phyloP scores from a whole-genome alignment of 116 monocot genomes.

The Iris pallida region DNA sequence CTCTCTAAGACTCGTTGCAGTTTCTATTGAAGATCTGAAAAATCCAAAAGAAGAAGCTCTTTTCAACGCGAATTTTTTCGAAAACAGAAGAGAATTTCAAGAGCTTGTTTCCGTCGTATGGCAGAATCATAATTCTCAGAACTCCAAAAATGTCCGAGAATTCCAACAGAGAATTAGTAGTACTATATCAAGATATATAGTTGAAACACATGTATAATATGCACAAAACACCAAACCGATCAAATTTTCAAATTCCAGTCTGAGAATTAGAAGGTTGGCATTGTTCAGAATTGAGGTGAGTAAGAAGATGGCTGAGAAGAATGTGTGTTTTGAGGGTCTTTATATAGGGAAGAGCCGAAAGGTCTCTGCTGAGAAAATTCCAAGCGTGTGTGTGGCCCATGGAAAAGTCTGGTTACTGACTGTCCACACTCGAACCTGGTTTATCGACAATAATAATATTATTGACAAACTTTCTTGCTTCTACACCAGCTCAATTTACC shows the following conservation, averaged over 20 bases:
- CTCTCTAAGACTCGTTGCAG: slow-evolving; percentile 17
- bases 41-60: slow-evolving; percentile 75
- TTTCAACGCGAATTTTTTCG: slow-evolving; percentile 32
- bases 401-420: no score
- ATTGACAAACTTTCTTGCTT: no score
- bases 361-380: no score
- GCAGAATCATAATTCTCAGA: slow-evolving; percentile 27
- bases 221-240: background rate
- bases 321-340: background rate
- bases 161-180: background rate
- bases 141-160: background rate
- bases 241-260: background rate
- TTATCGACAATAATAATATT: no score
- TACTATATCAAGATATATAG: background rate
- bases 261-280: background rate
- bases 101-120: slow-evolving; percentile 15
- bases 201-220: background rate
- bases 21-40: slow-evolving; percentile 67
- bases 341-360: background rate
- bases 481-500: no score
- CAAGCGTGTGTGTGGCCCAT: no score
- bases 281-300: background rate
- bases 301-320: background rate
- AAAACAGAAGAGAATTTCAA: slow-evolving; percentile 27
- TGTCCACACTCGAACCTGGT: no score